Evolutionary conservation across 169 alveolate species (phyloP).

Genomic region (Eimeria zaria): DNA sequence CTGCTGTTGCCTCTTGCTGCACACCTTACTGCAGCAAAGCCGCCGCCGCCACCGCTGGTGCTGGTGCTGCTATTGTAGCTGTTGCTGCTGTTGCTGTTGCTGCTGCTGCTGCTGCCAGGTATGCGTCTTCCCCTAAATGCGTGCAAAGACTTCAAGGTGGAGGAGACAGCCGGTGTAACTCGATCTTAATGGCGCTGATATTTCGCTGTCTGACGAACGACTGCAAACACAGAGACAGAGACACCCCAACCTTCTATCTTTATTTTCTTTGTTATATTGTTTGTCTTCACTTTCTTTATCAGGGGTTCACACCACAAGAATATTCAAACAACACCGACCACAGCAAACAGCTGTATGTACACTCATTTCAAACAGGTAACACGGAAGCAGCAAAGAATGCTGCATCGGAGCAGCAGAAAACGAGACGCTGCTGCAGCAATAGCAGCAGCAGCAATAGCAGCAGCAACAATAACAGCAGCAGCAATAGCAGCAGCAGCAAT

Average conservation of each 20-base stretch:
- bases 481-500: background rate
- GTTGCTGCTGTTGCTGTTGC: background rate
- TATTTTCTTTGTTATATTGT: background rate
- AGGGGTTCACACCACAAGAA: background rate
- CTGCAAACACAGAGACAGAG: conserved; percentile 37
- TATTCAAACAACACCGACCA: background rate
- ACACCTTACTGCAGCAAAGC: background rate
- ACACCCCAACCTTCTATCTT: no score
- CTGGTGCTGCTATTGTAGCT: background rate
- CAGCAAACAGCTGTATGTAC: background rate
- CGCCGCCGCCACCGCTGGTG: no score
- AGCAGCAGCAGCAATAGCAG: background rate
- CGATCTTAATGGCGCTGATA: conserved; percentile 38
- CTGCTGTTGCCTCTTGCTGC: background rate
- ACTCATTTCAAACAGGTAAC: background rate
- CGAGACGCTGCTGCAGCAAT: no score
- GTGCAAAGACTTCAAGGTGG: background rate
- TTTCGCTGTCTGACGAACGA: conserved; percentile 57
- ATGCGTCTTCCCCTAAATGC: background rate
- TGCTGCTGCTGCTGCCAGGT: background rate
- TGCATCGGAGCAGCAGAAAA: background rate
- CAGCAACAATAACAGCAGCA: background rate
- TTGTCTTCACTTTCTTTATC: background rate
- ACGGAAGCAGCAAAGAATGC: background rate
- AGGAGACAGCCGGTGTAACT: background rate